Percentiles rank a stretch among this genome's conserved stretches.
Evolutionary conservation across 1,284 basidiomycete genomes (phyloP).

Genomic region (Heterobasidion parviporum): DNA sequence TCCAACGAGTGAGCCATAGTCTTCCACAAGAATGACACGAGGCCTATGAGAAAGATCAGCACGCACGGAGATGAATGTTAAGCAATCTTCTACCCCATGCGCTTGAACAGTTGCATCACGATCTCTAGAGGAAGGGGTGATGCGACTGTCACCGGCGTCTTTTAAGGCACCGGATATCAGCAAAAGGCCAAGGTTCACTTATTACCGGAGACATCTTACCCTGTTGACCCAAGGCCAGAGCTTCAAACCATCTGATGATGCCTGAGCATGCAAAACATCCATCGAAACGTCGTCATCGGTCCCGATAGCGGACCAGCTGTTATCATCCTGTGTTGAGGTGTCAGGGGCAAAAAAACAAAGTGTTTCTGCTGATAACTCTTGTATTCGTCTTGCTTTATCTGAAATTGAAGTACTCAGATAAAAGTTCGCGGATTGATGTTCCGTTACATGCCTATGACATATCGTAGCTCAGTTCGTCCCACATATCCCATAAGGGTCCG

Average conservation of each 20-base stretch:
- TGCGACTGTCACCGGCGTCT: conserved; percentile 93
- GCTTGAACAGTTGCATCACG: conserved; percentile 92
- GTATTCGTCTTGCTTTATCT: conserved; percentile 67
- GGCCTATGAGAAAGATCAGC: conserved; percentile 46
- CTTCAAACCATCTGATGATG: conserved; percentile 54
- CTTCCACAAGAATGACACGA: conserved; percentile 88
- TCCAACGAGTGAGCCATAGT: conserved; percentile 76
- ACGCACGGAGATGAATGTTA: not conserved
- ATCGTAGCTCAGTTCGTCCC: conserved; percentile 77
- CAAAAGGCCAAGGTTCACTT: not conserved
- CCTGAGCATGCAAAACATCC: conserved; percentile 51
- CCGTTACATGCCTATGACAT: conserved; percentile 67
- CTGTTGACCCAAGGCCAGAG: conserved; percentile 92
- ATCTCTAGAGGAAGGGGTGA: conserved; percentile 92
- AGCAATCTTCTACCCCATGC: conserved; percentile 72
- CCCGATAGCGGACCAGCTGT: conserved; percentile 43
- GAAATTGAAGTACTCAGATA: not conserved
- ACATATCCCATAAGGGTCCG: conserved; percentile 81
- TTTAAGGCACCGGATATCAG: conserved; percentile 6
- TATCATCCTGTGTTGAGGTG: conserved; percentile 27
- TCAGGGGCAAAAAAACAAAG: conserved; percentile 56
- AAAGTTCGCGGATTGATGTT: not conserved
- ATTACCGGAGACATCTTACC: conserved; percentile 32
- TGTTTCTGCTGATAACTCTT: conserved; percentile 56
- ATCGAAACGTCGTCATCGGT: conserved; percentile 61